A percentile compares a stretch with the other conserved stretches of the same genome.
Conservation (phyloP, 441 rosid species). For the Pelargonium fulgidum region DNA sequence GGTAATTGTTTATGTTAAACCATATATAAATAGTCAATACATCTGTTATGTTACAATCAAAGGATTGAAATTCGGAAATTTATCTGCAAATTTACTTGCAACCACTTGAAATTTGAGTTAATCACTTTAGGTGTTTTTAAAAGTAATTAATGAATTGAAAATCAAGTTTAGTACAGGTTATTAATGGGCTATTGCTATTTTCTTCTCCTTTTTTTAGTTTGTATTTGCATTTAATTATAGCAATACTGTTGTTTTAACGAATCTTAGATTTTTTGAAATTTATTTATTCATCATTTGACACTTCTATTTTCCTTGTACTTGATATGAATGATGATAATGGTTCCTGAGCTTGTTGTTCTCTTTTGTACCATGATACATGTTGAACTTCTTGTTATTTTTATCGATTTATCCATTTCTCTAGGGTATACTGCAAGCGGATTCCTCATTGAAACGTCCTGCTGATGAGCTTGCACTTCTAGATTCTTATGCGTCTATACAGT, state of each 20-base stretch:
- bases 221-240: background rate
- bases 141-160: background rate
- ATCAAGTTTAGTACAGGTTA: background rate
- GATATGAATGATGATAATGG: background rate
- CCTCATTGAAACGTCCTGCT: slow-evolving; percentile 53
- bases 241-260: background rate
- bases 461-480: slow-evolving; percentile 66
- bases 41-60: background rate
- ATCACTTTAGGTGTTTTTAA: no score
- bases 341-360: slow-evolving; percentile 7
- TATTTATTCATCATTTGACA: slow-evolving; percentile 6
- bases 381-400: slow-evolving; percentile 17
- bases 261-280: background rate
- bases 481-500: slow-evolving; percentile 61
- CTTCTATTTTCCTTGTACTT: background rate
- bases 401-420: slow-evolving; percentile 21
- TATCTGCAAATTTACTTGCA: background rate
- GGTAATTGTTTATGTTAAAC: slow-evolving; percentile 33
- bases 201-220: background rate
- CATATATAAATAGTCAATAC: background rate
- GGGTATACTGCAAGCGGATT: slow-evolving; percentile 66
- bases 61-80: no score
- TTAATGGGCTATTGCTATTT: background rate
- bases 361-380: slow-evolving; percentile 1
- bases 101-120: background rate